Evolutionary conservation across 495 filamentous ascomycete species (phyloP).

Genomic region (Aspergillus hancockii): DNA sequence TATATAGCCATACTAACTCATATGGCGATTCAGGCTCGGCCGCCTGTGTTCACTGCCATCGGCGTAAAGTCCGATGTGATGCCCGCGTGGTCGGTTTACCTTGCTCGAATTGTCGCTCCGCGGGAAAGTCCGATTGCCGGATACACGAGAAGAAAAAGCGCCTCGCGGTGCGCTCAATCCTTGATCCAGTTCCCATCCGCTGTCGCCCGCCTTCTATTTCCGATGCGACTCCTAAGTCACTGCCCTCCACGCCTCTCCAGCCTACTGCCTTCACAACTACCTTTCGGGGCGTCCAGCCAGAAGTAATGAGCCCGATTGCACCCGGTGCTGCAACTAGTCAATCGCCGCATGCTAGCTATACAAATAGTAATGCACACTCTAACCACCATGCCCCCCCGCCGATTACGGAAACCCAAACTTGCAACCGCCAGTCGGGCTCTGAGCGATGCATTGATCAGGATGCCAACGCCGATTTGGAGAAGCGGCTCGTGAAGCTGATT

Average conservation of each 20-base stretch:
- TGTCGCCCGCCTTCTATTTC: constrained; percentile 40
- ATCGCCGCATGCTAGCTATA: constrained; percentile 7
- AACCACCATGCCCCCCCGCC: constrained; percentile 23
- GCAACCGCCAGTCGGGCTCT: constrained; percentile 26
- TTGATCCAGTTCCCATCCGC: constrained; percentile 51
- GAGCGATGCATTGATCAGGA: constrained; percentile 34
- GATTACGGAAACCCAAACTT: constrained; percentile 26
- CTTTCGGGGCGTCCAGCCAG: constrained; percentile 27
- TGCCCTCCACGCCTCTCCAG: constrained; percentile 22
- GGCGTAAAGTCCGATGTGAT: constrained; percentile 52
- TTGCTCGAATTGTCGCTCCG: constrained; percentile 48
- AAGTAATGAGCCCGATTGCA: constrained; percentile 21
- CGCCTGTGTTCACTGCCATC: constrained; percentile 50
- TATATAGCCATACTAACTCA: neutral
- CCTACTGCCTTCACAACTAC: constrained; percentile 35
- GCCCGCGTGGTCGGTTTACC: constrained; percentile 46
- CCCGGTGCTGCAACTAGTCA: constrained; percentile 9
- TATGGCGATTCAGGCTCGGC: constrained; percentile 34
- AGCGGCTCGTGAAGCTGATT: constrained; percentile 47
- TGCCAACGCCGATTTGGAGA: constrained; percentile 41
- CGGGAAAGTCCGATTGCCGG: constrained; percentile 47
- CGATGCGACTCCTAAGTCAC: constrained; percentile 27
- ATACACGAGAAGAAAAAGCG: constrained; percentile 54
- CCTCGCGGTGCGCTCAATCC: constrained; percentile 45
- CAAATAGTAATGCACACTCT: constrained; percentile 3